Base-by-base conservation (phyloP, 2,329 filamentous ascomycete genomes). In the Fusarium devonianum region DNA sequence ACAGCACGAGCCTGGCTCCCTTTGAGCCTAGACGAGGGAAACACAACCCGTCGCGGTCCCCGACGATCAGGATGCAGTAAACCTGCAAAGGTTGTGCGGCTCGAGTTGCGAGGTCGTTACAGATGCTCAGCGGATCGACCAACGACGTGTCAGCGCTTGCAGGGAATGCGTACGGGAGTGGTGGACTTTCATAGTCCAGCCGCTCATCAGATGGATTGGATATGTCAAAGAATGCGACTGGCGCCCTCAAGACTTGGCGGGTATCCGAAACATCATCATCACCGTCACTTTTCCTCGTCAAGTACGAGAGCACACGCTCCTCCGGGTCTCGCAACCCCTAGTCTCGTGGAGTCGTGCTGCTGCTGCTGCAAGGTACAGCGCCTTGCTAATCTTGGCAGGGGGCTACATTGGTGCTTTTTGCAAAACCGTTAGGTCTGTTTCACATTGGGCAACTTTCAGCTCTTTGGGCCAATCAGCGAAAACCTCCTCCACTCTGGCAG, bases 381-480 rank as follows among this genome's bases (percentile, higher is more conserved):
- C 51, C 56, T 42, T 43, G 56, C 28, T 32, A 52, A 39, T 49
- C 42, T 57, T 33, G 42, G 41, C 56, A 42, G 42, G 56, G 55
- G 16, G 12, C 32, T 13, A n/a, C n/a, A n/a, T n/a, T n/a, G n/a
- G n/a, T n/a, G n/a, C n/a, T n/a, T n/a, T n/a, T n/a, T n/a, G n/a
- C n/a, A n/a, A n/a, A n/a, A n/a, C n/a, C n/a, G n/a, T n/a, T 39
- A 59, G 45, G 32, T 46, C 29, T 53, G 56, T 59, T 59, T 59
- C 56, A 57, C 23, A 49, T 59, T 49, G 26, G 26, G 38, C 22
- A 45, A 25, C 14, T 53, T 30, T 30, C 30, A 53, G 40, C 36
- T 25, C 38, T 10, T 33, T 39, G 26, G 32, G n/a, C 56, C 56
- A 59, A 60, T 59, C 17, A 53, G 38, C 35, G 9, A 22, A 4